Evolutionary conservation across 371 early-diverging fungal genomes (phyloP), one percentile per base, ranked within the genome.

Genomic region (Rhizopus stolonifer): DNA sequence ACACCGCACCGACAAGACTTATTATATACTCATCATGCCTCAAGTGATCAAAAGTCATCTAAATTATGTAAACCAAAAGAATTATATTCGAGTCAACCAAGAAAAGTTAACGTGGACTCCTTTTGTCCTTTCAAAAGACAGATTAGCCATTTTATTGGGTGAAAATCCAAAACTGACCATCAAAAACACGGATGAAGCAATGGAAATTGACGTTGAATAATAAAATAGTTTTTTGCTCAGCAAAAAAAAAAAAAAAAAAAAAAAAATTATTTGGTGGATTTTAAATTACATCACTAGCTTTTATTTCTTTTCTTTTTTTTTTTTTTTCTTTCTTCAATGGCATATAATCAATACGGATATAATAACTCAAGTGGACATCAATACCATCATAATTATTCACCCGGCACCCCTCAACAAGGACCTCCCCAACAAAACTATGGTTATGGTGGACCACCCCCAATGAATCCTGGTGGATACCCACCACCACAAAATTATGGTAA

Each of bases 21-120:
- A 73, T 43, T 47, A 54, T 8, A 22, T 77, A 7, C 38, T 50
- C 31, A 46, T 82, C 14, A 60, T 81, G 31, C 50, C 64, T 36
- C 48, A 61, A 0, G 52, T 56, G 19, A 67, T 86, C 24, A 57
- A 74, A 40, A 52, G 51, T 1, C 75, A 81, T 49, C 51, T 78
- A 4, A 47, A 55, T 8, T 70, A 74, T 46, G 49, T 83, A 8
- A 54, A 69, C 5, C 59, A 67, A 26, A 81, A 77, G 26, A 64
- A 71, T 1, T 72, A 81, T 46, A 74, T 79, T 6, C 48, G 58
- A 34, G 69, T 83, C 22, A 71, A 77, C 24, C 74, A 84, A 2
- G 59, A 71, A 4, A 83, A 83, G 26, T 51, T 86, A 13, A 79
- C 79, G 23, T 86, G 86, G 86, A 80, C 83, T 7, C 86, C 86